Conservation (phyloP, 305 asterid species). For the Fraxinus nigra region DNA sequence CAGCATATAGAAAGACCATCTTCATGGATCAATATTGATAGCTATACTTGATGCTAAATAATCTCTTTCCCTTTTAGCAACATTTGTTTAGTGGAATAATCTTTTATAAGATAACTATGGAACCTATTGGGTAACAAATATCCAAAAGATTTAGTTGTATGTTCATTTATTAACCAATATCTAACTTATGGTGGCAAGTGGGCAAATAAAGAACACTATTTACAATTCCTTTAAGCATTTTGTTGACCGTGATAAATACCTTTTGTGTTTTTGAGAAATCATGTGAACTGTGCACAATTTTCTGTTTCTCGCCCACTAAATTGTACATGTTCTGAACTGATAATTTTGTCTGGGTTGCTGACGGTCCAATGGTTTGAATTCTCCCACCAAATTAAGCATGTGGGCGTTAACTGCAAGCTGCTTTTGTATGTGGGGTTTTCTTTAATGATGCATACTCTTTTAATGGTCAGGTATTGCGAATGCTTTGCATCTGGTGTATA, state of each 20-base stretch:
- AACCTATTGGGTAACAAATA: not conserved
- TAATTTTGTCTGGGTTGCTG: not conserved
- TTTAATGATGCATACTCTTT: conserved; percentile 20
- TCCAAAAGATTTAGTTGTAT: not conserved
- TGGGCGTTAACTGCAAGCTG: not conserved
- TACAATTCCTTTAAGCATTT: not conserved
- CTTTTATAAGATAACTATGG: conserved; percentile 1
- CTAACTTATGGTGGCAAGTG: not conserved
- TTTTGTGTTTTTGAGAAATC: not conserved
- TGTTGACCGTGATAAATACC: not conserved
- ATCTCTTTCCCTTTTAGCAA: not conserved
- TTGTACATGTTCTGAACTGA: not conserved
- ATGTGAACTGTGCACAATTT: conserved; percentile 4
- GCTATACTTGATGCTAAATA: not conserved
- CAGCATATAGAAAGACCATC: not conserved
- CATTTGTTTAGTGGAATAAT: not conserved
- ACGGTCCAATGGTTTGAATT: not conserved
- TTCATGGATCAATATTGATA: not conserved
- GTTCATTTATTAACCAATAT: not conserved
- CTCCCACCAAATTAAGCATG: not conserved
- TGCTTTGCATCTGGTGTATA: conserved; percentile 94
- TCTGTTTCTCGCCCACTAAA: not conserved
- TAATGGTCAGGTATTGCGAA: conserved; percentile 76
- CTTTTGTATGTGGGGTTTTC: not conserved
- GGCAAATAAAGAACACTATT: not conserved